Evolutionary conservation across 805 yeast genomes (phyloP).

Genomic region (Yamadazyma akitaensis): DNA sequence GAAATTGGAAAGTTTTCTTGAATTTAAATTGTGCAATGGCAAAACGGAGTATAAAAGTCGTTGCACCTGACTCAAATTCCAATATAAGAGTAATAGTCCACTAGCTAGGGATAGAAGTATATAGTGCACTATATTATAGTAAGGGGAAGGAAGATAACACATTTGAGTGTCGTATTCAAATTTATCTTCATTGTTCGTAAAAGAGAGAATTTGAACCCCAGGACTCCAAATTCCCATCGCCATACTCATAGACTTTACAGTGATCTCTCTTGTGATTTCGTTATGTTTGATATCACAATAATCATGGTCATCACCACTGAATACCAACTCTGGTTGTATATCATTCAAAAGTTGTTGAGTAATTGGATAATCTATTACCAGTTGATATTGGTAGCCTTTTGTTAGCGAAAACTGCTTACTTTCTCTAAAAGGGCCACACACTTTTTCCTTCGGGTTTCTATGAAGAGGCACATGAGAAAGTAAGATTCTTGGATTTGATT

Average conservation of each 20-base stretch:
- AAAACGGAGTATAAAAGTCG: slow-evolving; percentile 26
- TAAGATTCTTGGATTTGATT: slow-evolving; percentile 55
- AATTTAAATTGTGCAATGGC: slow-evolving; percentile 18
- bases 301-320: slow-evolving; percentile 97
- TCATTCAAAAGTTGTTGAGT: slow-evolving; percentile 55
- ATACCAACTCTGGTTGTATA: slow-evolving; percentile 64
- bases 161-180: slow-evolving; percentile 33
- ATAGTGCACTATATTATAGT: slow-evolving; percentile 38
- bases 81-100: slow-evolving; percentile 25
- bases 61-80: slow-evolving; percentile 22
- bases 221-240: slow-evolving; percentile 87
- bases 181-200: slow-evolving; percentile 24
- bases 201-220: slow-evolving; percentile 78
- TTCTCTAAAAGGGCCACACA: slow-evolving; percentile 83
- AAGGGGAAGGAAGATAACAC: slow-evolving; percentile 48
- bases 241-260: slow-evolving; percentile 89
- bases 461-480: slow-evolving; percentile 86
- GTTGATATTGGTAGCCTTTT: slow-evolving; percentile 83
- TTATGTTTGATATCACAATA: slow-evolving; percentile 71
- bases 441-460: slow-evolving; percentile 55
- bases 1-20: slow-evolving; percentile 27
- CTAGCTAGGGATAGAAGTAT: slow-evolving; percentile 32
- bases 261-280: slow-evolving; percentile 59
- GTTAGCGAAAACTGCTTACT: slow-evolving; percentile 50
- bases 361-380: slow-evolving; percentile 66